A percentile compares a stretch with the other conserved stretches of the same genome.
phyloP scores from a whole-genome alignment of 2,329 filamentous ascomycete species.

The Calonectria hawksworthii region DNA sequence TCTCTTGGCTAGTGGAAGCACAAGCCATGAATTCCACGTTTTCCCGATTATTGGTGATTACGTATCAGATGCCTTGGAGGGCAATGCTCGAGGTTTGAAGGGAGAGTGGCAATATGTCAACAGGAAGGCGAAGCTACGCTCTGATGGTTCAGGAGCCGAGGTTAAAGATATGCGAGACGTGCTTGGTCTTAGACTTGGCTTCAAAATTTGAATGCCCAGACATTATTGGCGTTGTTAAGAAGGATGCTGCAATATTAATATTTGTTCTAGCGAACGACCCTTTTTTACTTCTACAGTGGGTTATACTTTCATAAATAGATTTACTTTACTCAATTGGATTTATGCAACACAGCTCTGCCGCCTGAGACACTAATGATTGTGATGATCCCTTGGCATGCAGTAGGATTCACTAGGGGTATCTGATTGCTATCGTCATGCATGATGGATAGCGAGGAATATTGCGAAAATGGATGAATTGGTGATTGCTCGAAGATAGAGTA shows the following conservation, averaged over 20 bases:
- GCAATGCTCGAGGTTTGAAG: slow-evolving; percentile 28
- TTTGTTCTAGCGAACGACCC: not conserved
- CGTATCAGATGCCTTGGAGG: slow-evolving; percentile 40
- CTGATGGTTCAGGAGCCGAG: not conserved
- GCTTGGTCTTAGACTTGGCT: not conserved
- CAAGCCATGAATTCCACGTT: slow-evolving; percentile 46
- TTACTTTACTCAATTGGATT: not conserved
- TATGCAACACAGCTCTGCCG: not conserved
- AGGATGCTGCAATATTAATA: not conserved
- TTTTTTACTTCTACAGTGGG: not conserved
- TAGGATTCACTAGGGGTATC: not conserved
- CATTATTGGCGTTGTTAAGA: not conserved
- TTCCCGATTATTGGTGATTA: slow-evolving; percentile 44
- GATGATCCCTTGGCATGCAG: not conserved
- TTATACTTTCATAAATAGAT: not conserved
- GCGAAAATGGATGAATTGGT: not conserved
- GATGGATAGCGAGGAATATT: not conserved
- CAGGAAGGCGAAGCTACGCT: slow-evolving; percentile 28
- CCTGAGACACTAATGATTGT: not conserved
- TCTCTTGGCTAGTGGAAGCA: slow-evolving; percentile 41
- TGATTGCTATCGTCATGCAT: too few relatives aligned
- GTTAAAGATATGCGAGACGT: not conserved
- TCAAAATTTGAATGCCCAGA: not conserved
- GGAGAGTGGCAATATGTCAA: slow-evolving; percentile 38
- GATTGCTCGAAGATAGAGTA: not conserved